Conservation (phyloP, 805 yeast genomes). For the Pichia californica region DNA sequence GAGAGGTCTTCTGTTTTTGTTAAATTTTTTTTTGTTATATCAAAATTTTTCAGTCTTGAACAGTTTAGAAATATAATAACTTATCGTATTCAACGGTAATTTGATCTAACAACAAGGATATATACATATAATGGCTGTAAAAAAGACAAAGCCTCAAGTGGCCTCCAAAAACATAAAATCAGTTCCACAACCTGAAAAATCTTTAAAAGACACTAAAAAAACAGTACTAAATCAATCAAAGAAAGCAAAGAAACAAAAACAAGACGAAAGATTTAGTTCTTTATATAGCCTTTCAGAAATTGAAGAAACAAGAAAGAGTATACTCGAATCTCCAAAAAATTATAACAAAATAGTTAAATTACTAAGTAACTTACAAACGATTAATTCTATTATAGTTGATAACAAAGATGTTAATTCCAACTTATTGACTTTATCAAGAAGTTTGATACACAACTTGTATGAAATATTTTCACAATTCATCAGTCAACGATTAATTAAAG, state of each 20-base stretch:
- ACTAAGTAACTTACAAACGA: slow-evolving; percentile 32
- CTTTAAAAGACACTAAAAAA: not conserved
- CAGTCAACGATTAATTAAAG: slow-evolving; percentile 34
- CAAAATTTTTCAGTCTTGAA: too few relatives aligned
- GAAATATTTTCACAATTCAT: slow-evolving; percentile 45
- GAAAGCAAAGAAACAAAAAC: not conserved
- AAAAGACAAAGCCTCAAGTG: not conserved
- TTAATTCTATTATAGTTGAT: slow-evolving; percentile 15
- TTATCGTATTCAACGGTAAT: too few relatives aligned
- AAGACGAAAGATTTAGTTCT: too few relatives aligned
- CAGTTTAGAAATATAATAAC: too few relatives aligned
- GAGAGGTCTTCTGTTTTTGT: slow-evolving; percentile 3
- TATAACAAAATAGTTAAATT: slow-evolving; percentile 51
- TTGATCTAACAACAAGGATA: too few relatives aligned
- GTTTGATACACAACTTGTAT: slow-evolving; percentile 35
- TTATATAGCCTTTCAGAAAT: too few relatives aligned
- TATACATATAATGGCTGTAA: not conserved
- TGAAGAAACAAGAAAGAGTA: too few relatives aligned
- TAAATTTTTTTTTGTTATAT: not conserved
- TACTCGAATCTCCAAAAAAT: slow-evolving; percentile 39
- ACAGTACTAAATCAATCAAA: not conserved
- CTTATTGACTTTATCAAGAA: slow-evolving; percentile 26
- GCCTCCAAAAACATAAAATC: too few relatives aligned
- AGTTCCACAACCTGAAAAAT: too few relatives aligned
- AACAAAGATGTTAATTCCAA: slow-evolving; percentile 17